These are phyloP conservation scores for Fusarium xyrophilum DNA, from an alignment of 2,329 filamentous ascomycete genomes.

Conservation along the genomic window DNA sequence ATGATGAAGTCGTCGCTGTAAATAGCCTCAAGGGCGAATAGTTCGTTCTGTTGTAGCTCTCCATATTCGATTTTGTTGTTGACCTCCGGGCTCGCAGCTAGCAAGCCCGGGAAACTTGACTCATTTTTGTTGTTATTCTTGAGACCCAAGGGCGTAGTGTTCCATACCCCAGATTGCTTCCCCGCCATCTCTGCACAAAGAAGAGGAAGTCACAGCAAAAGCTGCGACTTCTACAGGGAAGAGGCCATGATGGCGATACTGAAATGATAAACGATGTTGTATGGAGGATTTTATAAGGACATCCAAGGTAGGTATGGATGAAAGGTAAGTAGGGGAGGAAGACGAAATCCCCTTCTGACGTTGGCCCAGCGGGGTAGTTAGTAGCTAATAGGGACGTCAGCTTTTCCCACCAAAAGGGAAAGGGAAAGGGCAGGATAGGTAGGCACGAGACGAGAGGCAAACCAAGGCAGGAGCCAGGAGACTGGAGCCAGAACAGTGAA, in stretches of 20 bases:
- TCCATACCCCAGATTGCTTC: slow-evolving; percentile 57
- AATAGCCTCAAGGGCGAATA: slow-evolving; percentile 84
- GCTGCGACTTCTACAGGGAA: slow-evolving; percentile 59
- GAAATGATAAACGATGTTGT: slow-evolving; percentile 6
- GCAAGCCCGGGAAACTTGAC: slow-evolving; percentile 61
- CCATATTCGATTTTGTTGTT: slow-evolving; percentile 70
- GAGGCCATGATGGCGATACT: slow-evolving; percentile 51
- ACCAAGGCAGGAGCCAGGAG: slow-evolving; percentile 13
- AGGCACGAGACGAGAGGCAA: slow-evolving; percentile 16
- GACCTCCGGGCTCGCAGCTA: slow-evolving; percentile 51
- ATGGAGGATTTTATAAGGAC: slow-evolving; percentile 20
- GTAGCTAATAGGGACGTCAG: slow-evolving; percentile 26
- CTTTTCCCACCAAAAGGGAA: not conserved
- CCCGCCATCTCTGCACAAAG: slow-evolving; percentile 58
- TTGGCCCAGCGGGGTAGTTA: slow-evolving; percentile 39
- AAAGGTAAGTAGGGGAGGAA: slow-evolving; percentile 16
- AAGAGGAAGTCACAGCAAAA: slow-evolving; percentile 59
- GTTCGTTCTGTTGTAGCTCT: slow-evolving; percentile 86
- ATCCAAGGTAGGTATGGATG: slow-evolving; percentile 30
- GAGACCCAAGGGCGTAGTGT: slow-evolving; percentile 55
- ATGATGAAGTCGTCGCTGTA: slow-evolving; percentile 88
- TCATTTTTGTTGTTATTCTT: slow-evolving; percentile 51
- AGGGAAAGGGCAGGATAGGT: not conserved
- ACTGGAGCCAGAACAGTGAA: not conserved
- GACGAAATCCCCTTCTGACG: slow-evolving; percentile 31